Evolutionary conservation across 2,329 filamentous ascomycete species (phyloP), one percentile per base, ranked within the genome.

Genomic region (Penicillium freii): DNA sequence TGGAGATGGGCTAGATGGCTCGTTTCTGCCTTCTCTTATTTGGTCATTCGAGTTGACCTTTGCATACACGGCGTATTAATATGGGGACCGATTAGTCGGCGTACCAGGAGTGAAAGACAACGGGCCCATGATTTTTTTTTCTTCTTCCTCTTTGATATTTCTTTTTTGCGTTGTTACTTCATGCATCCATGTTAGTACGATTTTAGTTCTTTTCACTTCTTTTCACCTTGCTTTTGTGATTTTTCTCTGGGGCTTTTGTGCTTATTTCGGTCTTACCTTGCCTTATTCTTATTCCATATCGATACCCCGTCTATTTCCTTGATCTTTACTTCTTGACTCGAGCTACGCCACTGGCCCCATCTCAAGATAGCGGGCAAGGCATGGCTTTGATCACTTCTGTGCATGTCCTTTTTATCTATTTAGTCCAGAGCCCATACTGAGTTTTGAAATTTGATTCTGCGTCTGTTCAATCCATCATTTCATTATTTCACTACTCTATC

Each of bases 1-100:
- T 96, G 90, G 90, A 94, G 61, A 76, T 80, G 72, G 76, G 71
- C 51, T 75, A 66, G 34, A 38, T 42, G 17, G 40, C 36, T 44
- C 39, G 11, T 39, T 17, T 34, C 42, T 45, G 44, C 13, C 44
- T 54, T 36, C 17, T 54, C 38, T 36, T 43, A 60, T 36, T 45
- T 50, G 55, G 49, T 54, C 47, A 40, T 60, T 62, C 56, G 60
- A 61, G 48, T 60, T 62, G 61, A 46, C 50, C 50, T 52, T 64
- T 71, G 69, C 69, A 71, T 71, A 66, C 62, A 58, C 51, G 65
- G 69, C 64, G 67, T 69, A 65, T 25, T 63, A 65, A 57, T 59
- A 55, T n/a, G 47, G 57, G 52, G 43, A 52, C 43, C 50, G 57
- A 63, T 43, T 39, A 53, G 29, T 60, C 53, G 64, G 62, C 57